Conservation (phyloP, 176 grass and related monocot species). For the Oryza punctata region DNA sequence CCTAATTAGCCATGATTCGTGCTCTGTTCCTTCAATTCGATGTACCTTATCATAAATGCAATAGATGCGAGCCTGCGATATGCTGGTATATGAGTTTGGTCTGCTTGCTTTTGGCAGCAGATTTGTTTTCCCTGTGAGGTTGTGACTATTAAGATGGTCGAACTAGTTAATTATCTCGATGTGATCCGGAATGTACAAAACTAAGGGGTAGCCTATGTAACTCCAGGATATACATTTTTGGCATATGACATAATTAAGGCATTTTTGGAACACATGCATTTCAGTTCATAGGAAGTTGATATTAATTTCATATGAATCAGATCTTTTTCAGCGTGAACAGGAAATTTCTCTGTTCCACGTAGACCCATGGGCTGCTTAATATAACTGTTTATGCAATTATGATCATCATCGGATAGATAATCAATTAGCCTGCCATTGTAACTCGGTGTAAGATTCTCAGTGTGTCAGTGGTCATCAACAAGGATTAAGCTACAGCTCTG, state of each 20-base stretch:
- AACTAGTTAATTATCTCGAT: not conserved
- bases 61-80: not conserved
- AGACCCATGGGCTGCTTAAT: not conserved
- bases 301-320: not conserved
- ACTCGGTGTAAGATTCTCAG: not conserved
- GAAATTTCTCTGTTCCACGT: not conserved
- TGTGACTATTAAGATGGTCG: not conserved
- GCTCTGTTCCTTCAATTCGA: not conserved
- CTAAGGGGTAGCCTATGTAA: not conserved
- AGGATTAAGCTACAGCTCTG: not conserved
- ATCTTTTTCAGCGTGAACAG: not conserved
- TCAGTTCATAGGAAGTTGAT: not conserved
- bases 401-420: not conserved
- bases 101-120: conserved; percentile 10
- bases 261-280: not conserved
- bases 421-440: not conserved
- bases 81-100: not conserved
- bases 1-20: conserved; percentile 18
- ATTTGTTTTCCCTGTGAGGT: not conserved
- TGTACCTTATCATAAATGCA: not conserved
- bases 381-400: not conserved
- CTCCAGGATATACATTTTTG: not conserved
- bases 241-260: not conserved
- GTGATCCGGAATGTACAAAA: not conserved
- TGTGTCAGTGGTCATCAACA: not conserved